These are phyloP conservation scores for Bryoerythrophyllum caledonicum DNA, from an alignment of 225 moss, liverwort and hornwort genomes.

Conservation along the genomic window DNA sequence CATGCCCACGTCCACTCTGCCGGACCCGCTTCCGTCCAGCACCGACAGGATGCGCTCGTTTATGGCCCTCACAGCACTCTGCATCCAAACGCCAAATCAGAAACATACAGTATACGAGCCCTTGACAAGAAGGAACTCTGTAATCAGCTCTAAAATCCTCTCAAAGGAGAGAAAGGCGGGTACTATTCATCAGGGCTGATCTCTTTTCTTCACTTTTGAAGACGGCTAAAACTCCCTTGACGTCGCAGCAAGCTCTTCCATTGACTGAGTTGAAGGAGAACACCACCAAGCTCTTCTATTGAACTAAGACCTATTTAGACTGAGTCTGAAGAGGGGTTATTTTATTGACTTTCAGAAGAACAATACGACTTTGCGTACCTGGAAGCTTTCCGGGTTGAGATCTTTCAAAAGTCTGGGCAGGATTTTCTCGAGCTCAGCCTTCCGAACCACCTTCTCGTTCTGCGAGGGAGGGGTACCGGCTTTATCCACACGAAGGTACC, in stretches of 20 bases:
- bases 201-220: too few relatives aligned
- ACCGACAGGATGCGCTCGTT: slow-evolving; percentile 81
- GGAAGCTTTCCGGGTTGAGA: slow-evolving; percentile 78
- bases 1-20: slow-evolving; percentile 84
- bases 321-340: too few relatives aligned
- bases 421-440: slow-evolving; percentile 88
- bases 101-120: not conserved
- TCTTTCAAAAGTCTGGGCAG: slow-evolving; percentile 60
- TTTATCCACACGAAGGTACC: slow-evolving; percentile 51
- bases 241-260: too few relatives aligned
- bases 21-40: slow-evolving; percentile 67
- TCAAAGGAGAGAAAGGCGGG: too few relatives aligned
- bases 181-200: too few relatives aligned
- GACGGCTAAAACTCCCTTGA: too few relatives aligned
- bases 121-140: not conserved
- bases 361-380: slow-evolving; percentile 29
- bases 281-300: too few relatives aligned
- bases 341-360: too few relatives aligned
- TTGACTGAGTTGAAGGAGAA: too few relatives aligned
- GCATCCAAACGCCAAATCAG: slow-evolving; percentile 27
- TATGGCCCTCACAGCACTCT: slow-evolving; percentile 83
- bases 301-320: too few relatives aligned
- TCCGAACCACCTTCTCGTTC: slow-evolving; percentile 76
- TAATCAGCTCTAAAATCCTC: too few relatives aligned
- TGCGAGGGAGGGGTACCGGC: slow-evolving; percentile 37